Percentiles rank a stretch among this genome's conserved stretches.
Conservation (phyloP, 306 rosid genomes). For the Castanea sativa region DNA sequence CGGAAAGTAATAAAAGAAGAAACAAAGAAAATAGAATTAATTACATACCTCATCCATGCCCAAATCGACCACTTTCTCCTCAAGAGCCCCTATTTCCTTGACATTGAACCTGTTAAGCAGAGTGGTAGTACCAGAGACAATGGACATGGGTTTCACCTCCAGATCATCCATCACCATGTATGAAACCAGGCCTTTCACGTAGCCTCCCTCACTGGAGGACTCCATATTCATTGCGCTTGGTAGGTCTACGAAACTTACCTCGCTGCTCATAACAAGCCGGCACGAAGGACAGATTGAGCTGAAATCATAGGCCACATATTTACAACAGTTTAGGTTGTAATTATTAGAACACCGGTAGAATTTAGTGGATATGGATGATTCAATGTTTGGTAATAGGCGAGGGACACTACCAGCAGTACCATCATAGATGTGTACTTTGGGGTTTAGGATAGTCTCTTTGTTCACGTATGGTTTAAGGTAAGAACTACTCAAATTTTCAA, state of each 20-base stretch:
- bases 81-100: slow-evolving; percentile 11
- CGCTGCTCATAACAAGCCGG: too few species aligned
- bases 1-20: too few species aligned
- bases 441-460: background rate
- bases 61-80: slow-evolving; percentile 13
- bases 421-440: background rate
- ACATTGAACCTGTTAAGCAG: slow-evolving; percentile 18
- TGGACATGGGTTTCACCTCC: slow-evolving; percentile 25
- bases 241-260: too few species aligned
- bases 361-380: background rate
- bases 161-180: slow-evolving; percentile 42
- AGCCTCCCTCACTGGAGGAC: background rate
- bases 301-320: background rate
- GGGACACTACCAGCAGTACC: background rate
- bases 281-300: background rate
- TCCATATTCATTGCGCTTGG: background rate
- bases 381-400: background rate
- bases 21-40: too few species aligned
- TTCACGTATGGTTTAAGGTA: background rate
- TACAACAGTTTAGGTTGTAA: fast-evolving
- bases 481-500: background rate
- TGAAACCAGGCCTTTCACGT: slow-evolving; percentile 24
- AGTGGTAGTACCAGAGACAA: background rate
- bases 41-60: slow-evolving; percentile 26
- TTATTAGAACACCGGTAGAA: fast-evolving